Evolutionary conservation across 805 yeast genomes (phyloP), one percentile per base, ranked within the genome.

Genomic region (Saitoella complicata): DNA sequence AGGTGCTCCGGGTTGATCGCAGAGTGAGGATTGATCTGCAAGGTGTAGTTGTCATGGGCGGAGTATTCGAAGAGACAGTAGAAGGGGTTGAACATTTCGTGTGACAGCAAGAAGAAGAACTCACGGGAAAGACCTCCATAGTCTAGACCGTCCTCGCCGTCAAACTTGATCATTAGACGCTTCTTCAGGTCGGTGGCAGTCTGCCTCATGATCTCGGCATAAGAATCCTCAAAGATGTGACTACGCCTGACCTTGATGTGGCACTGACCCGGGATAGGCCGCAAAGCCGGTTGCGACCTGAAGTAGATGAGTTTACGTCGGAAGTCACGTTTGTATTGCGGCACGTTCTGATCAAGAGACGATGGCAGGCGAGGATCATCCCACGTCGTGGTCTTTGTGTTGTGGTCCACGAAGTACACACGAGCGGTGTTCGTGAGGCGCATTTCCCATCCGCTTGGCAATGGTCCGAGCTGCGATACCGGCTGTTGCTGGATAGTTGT

Each of bases 371-470:
- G 78, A 51, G 99, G 99, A 61, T 91, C 99, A 65, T 91, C 99
- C 99, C 99, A 91, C 1, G 99, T 91, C 0, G 99, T 91, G 0
- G 99, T 91, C 67, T 91, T 91, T 32, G 99, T 91, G 66, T 91
- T 91, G 69, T 91, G 99, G 64, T 91, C 99, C 53, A 91, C 99
- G 63, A 91, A 91, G 63, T 91, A 91, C 21, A 91, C 98, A 62
- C 99, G 76, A 7, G 98, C 96, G 1, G 98, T 91, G 64, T 91
- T 91, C 38, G 99, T 93, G 58, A 91, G 73, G 65, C 99, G 81
- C 99, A 91, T 91, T 69, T 91, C 99, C 99, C 99, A 91, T 45
- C 99, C 99, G 45, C 88, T 77, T 41, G 99, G 99, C 58, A 91
- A 70, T 44, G 98, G 98, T 11, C 98, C 98, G 63, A 91, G 71